Evolutionary conservation across 2,329 filamentous ascomycete genomes (phyloP), one percentile per base, ranked within the genome.

Genomic region (Hortaea werneckii): DNA sequence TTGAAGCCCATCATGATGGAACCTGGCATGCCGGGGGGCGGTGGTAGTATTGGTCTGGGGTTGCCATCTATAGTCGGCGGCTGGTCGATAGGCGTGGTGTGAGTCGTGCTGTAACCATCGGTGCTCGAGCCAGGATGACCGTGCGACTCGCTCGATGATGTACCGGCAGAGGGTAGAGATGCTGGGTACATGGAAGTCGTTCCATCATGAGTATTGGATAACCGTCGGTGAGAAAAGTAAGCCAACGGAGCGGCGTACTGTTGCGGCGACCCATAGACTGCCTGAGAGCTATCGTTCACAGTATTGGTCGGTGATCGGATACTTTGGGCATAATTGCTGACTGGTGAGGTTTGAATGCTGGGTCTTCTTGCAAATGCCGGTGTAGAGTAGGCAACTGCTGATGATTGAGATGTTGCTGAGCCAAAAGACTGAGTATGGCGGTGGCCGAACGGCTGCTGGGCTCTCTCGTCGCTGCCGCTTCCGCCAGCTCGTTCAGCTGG

Each of bases 1-100:
- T 75, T 67, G 58, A 76, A 85, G 4, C 66, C 66, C 13, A 73
- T 76, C 12, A 55, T 48, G 29, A 47, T 13, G 42, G 42, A 38
- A 69, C 65, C 47, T 51, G 26, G 59, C 64, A 52, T 69, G 55
- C 39, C 67, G 55, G 50, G 61, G 58, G 48, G 65, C 49, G 56
- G 67, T 20, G 56, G 59, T 20, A 57, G 46, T 13, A 57, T 49
- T 4, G 53, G 50, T 12, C 50, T 65, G 41, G 44, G 52, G 37
- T 45, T 53, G 40, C 53, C 62, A 29, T 64, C 62, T 4, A 57
- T 54, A 10, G 50, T 48, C 10, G 60, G 58, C 3, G 64, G 59
- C 6, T 62, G 47, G 20, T 63, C 61, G 13, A 56, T 56, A 0
- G 63, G 63, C n/a, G 63, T 63, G 47, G 62, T 63, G 8, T 64